Conservation (phyloP, 164 flowering plant species). For the Vitis cinerea region DNA sequence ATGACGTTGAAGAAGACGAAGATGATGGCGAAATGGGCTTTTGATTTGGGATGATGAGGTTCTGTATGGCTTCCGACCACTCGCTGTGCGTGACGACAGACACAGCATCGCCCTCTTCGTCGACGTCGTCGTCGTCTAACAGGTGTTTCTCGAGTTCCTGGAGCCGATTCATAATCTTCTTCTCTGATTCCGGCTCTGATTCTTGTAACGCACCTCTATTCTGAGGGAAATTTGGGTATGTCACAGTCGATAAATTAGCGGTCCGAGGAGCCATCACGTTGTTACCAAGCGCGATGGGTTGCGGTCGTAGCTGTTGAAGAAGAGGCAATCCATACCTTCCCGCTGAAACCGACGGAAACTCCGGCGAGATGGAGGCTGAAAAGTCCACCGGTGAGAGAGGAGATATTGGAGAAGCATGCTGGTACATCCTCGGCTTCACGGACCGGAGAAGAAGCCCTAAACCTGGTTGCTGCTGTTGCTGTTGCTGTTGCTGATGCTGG, state of each 20-base stretch:
- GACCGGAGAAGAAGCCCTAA: slow-evolving; percentile 42
- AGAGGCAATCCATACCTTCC: slow-evolving; percentile 24
- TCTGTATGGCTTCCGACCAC: slow-evolving; percentile 83
- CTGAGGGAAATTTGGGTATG: slow-evolving; percentile 18
- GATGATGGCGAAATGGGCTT: slow-evolving; percentile 24
- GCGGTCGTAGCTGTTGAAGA: slow-evolving; percentile 33
- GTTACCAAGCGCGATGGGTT: slow-evolving; percentile 5
- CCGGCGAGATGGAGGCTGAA: slow-evolving; percentile 24
- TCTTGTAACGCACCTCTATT: neutral
- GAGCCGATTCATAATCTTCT: slow-evolving; percentile 54
- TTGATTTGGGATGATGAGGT: slow-evolving; percentile 35
- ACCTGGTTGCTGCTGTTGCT: slow-evolving; percentile 21
- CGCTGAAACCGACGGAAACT: slow-evolving; percentile 7
- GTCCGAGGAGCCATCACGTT: neutral
- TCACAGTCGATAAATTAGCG: slow-evolving; percentile 5
- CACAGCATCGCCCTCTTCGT: slow-evolving; percentile 29
- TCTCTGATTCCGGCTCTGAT: slow-evolving; percentile 39
- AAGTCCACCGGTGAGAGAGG: slow-evolving; percentile 51
- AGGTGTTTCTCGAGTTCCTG: slow-evolving; percentile 77
- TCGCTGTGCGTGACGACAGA: slow-evolving; percentile 66
- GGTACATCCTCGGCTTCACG: slow-evolving; percentile 54
- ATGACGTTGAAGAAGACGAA: slow-evolving; percentile 31
- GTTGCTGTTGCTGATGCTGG: slow-evolving; percentile 22
- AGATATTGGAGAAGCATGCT: slow-evolving; percentile 51
- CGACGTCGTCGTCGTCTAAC: slow-evolving; percentile 57